Percentiles rank a stretch among this genome's conserved stretches.
phyloP scores from a whole-genome alignment of 2,329 filamentous ascomycete genomes.

The Penicillium sp. region DNA sequence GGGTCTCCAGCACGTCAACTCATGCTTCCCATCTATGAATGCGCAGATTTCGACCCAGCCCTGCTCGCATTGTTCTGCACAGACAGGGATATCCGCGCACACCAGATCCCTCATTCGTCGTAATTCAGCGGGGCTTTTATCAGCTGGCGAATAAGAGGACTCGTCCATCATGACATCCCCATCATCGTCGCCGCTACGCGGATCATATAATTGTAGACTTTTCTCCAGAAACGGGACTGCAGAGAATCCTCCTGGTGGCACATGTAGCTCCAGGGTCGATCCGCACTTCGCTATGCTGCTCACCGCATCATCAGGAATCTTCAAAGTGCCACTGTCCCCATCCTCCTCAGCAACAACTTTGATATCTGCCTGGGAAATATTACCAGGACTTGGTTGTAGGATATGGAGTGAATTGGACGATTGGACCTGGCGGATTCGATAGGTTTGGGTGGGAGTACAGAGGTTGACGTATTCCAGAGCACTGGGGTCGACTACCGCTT shows the following conservation, averaged over 20 bases:
- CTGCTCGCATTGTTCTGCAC: constrained; percentile 50
- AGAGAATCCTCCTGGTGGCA: constrained; percentile 31
- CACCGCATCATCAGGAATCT: constrained; percentile 33
- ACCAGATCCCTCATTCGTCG: constrained; percentile 38
- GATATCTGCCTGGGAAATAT: constrained; percentile 29
- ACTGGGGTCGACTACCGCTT: constrained; percentile 29
- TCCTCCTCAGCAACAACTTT: constrained; percentile 26
- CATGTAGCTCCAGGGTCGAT: constrained; percentile 48
- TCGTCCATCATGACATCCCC: constrained; percentile 19
- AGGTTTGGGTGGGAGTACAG: constrained; percentile 60
- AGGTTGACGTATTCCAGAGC: constrained; percentile 53
- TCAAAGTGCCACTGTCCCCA: constrained; percentile 21
- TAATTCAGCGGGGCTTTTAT: constrained; percentile 29
- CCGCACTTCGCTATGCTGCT: constrained; percentile 47
- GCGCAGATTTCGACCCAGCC: constrained; percentile 55
- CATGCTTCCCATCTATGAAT: constrained; percentile 47
- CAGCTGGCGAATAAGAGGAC: constrained; percentile 21
- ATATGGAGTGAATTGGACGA: constrained; percentile 66
- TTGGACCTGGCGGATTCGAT: constrained; percentile 63
- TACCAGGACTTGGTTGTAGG: constrained; percentile 45
- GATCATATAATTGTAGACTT: constrained; percentile 33
- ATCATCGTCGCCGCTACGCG: constrained; percentile 17
- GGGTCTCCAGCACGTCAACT: constrained; percentile 45
- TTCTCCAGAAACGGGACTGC: constrained; percentile 31
- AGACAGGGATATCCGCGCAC: constrained; percentile 55